Evolutionary conservation across 768 basidiomycete species (phyloP).

Genomic region (Antrodiella citrinella): DNA sequence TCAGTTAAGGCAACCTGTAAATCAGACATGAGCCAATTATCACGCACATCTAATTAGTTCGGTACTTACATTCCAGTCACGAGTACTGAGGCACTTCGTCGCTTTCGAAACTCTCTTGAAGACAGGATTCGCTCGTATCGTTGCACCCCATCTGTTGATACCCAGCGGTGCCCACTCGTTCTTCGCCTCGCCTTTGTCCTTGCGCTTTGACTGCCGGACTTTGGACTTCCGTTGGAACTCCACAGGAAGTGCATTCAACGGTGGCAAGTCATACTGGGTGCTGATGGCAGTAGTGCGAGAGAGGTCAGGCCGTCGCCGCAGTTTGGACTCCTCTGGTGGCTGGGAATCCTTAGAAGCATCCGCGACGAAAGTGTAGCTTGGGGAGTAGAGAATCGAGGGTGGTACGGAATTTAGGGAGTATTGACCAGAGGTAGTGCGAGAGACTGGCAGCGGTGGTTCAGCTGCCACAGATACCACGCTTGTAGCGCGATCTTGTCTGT

Average conservation of each 20-base stretch:
- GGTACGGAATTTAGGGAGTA: neutral
- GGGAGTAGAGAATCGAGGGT: neutral
- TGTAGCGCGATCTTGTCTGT: neutral
- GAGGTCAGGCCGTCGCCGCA: neutral
- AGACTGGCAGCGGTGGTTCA: neutral
- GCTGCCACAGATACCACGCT: neutral
- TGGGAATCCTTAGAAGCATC: constrained; percentile 1
- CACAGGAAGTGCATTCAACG: constrained; percentile 42
- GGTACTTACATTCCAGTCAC: constrained; percentile 71
- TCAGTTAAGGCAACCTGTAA: constrained; percentile 71
- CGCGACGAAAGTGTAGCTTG: neutral
- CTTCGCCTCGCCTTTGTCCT: constrained; percentile 38
- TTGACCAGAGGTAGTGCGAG: neutral
- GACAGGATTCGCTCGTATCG: constrained; percentile 70
- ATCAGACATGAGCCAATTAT: neutral
- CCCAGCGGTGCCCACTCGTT: constrained; percentile 53
- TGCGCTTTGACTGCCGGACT: constrained; percentile 40
- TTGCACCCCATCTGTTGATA: constrained; percentile 48
- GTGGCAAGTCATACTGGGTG: constrained; percentile 46
- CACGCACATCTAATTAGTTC: neutral
- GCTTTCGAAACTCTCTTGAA: constrained; percentile 62
- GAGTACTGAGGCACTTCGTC: constrained; percentile 69
- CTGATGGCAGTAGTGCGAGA: constrained; percentile 22
- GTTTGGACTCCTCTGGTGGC: constrained; percentile 3
- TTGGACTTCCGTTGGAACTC: constrained; percentile 47